Evolutionary conservation across 805 yeast species (phyloP).

Genomic region (Suhomyces tanzawaensis): DNA sequence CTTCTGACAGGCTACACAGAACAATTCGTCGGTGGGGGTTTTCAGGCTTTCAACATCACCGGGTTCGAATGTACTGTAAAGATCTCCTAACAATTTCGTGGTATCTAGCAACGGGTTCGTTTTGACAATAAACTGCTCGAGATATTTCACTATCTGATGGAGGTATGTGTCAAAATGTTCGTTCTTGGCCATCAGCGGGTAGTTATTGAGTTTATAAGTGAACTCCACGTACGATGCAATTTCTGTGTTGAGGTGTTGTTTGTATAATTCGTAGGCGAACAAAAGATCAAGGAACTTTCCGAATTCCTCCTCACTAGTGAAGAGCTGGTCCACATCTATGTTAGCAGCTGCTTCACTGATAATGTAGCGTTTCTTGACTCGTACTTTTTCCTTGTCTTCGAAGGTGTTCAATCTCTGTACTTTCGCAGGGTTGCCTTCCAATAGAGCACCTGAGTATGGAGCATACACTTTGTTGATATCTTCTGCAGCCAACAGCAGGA

Average conservation of each 20-base stretch:
- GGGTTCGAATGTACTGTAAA: background rate
- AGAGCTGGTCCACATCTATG: conserved; percentile 48
- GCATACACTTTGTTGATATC: conserved; percentile 12
- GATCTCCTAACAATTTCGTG: conserved; percentile 3
- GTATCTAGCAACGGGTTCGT: conserved; percentile 21
- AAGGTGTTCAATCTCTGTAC: conserved; percentile 16
- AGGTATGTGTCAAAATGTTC: conserved; percentile 45
- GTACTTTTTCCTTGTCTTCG: conserved; percentile 8
- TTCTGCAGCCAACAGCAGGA: conserved; percentile 17
- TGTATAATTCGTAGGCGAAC: conserved; percentile 50
- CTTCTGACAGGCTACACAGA: conserved; percentile 64
- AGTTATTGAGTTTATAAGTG: conserved; percentile 43
- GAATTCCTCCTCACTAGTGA: conserved; percentile 57
- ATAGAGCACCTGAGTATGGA: conserved; percentile 24
- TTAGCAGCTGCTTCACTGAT: conserved; percentile 51
- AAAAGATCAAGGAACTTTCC: conserved; percentile 66
- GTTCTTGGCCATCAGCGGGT: conserved; percentile 18
- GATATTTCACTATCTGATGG: conserved; percentile 45
- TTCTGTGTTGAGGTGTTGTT: conserved; percentile 34
- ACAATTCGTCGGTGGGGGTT: conserved; percentile 30
- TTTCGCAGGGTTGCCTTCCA: conserved; percentile 9
- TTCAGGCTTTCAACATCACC: conserved; percentile 9
- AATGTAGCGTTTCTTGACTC: conserved; percentile 34
- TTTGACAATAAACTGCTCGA: conserved; percentile 46
- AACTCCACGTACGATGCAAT: conserved; percentile 49